Evolutionary conservation across 768 basidiomycete species (phyloP), one percentile per base, ranked within the genome.

Genomic region (Leccinum barrowsii): DNA sequence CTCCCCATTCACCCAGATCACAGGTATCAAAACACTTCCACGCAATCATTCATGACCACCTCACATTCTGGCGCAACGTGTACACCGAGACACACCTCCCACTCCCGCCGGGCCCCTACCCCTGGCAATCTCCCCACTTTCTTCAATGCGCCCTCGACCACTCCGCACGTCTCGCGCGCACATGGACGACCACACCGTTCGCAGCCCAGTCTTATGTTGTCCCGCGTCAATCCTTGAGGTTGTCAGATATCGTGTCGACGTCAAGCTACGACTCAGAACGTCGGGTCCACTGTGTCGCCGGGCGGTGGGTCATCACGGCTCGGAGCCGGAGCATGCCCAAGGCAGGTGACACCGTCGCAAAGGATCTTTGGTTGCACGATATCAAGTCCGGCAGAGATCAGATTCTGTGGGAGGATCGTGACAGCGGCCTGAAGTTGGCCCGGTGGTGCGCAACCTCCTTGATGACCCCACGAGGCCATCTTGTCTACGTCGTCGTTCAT

Each of bases 21-120:
- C n/a, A 68, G 66, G 66, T 63, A 2, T 67, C 57, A 42, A 66
- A 52, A 54, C 22, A 30, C 10, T 63, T 67, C 37, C 37, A 44
- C 11, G 48, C 35, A 32, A 55, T 63, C 54, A n/a, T 60, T 37
- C 5, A 42, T 0, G 66, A 65, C 8, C 28, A 30, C 37, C 52
- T 3, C 21, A 34, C 40, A 22, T 2, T 68, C 15, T 66, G 66
- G 67, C 56, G 56, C 32, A 42, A 49, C 35, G 1, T 50, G 49
- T 65, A 68, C 19, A 1, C 60, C 40, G 53, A 17, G 53, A 8
- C 6, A 2, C 44, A 26, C 26, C 26, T 26, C 26, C 26, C 26
- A 26, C 26, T 26, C 26, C 26, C 26, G 26, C 26, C 26, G 26
- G 26, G 26, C 26, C 26, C 26, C 26, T 26, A 26, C 26, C 26